These are phyloP conservation scores for Arxiozyma heterogenica DNA, from an alignment of 1,139 yeast genomes.

Conservation along the genomic window DNA sequence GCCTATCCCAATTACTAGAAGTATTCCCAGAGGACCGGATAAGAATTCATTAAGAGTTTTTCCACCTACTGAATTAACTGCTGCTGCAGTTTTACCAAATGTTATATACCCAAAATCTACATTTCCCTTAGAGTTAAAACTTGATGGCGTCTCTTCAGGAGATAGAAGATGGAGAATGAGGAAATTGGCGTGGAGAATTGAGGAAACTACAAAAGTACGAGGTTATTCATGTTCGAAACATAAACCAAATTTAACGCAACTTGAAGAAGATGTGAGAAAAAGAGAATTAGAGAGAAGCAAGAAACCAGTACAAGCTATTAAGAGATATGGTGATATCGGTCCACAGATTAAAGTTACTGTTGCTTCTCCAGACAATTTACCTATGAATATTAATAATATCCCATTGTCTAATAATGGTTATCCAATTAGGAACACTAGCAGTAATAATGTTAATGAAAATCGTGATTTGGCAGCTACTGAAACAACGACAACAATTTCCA, in stretches of 20 bases:
- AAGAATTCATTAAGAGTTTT: slow-evolving; percentile 80
- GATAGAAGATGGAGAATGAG: slow-evolving; percentile 88
- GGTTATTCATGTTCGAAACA: slow-evolving; percentile 53
- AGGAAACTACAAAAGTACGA: slow-evolving; percentile 61
- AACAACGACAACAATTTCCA: not conserved
- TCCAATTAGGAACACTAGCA: not conserved
- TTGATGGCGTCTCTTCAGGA: slow-evolving; percentile 63
- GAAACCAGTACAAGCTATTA: slow-evolving; percentile 25
- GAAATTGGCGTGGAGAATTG: slow-evolving; percentile 81
- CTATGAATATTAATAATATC: slow-evolving; percentile 9
- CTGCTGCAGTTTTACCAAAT: slow-evolving; percentile 78
- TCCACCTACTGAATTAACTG: slow-evolving; percentile 90
- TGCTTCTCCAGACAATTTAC: slow-evolving; percentile 19
- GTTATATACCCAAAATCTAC: slow-evolving; percentile 82
- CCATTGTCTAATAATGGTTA: not conserved
- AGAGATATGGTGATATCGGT: slow-evolving; percentile 34
- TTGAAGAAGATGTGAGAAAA: slow-evolving; percentile 39
- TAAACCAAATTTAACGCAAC: slow-evolving; percentile 36
- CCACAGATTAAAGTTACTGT: slow-evolving; percentile 32
- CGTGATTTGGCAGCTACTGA: not conserved
- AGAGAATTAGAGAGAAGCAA: slow-evolving; percentile 26
- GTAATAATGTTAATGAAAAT: not conserved
- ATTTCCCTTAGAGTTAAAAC: slow-evolving; percentile 69
- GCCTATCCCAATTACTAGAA: slow-evolving; percentile 70
- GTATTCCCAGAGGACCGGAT: slow-evolving; percentile 75